These are phyloP conservation scores for Aspergillus ostianus DNA, from an alignment of 495 filamentous ascomycete genomes.

Conservation along the genomic window DNA sequence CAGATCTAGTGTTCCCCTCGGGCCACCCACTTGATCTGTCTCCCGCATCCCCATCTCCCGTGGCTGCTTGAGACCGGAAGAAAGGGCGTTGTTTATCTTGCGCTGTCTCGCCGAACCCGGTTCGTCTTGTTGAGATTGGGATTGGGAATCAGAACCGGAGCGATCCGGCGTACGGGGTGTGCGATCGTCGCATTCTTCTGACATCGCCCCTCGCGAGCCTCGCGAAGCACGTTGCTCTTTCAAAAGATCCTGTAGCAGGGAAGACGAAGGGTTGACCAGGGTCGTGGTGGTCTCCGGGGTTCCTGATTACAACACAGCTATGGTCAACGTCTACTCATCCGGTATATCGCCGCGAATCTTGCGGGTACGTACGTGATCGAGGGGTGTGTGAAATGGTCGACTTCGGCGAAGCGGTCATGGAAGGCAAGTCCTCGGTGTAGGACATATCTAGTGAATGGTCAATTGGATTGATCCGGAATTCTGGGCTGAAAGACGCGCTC, in stretches of 20 bases:
- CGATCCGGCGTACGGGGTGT: conserved; percentile 33
- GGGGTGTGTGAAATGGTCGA: conserved; percentile 2
- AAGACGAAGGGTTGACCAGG: conserved; percentile 45
- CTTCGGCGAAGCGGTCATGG: conserved; percentile 17
- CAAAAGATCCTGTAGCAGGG: conserved; percentile 45
- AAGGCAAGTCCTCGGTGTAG: conserved; percentile 38
- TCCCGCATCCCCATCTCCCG: conserved; percentile 52
- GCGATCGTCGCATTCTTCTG: conserved; percentile 27
- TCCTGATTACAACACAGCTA: conserved; percentile 16
- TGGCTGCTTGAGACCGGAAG: conserved; percentile 30
- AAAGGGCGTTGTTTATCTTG: conserved; percentile 25
- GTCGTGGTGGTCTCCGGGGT: conserved; percentile 32
- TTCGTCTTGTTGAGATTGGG: conserved; percentile 30
- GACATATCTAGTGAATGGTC: conserved; percentile 28
- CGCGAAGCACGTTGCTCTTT: conserved; percentile 48
- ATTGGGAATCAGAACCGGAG: conserved; percentile 19
- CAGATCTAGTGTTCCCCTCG: background rate
- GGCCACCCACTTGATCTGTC: conserved; percentile 45
- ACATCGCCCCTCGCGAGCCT: conserved; percentile 26
- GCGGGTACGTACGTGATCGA: conserved; percentile 9
- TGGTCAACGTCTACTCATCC: conserved; percentile 12
- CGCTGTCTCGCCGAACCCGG: conserved; percentile 38
- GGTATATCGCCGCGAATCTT: background rate
- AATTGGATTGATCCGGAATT: conserved; percentile 3
- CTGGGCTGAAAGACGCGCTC: conserved; percentile 7